phyloP scores from a whole-genome alignment of 768 basidiomycete genomes.

The Cyclocybe aegerita region DNA sequence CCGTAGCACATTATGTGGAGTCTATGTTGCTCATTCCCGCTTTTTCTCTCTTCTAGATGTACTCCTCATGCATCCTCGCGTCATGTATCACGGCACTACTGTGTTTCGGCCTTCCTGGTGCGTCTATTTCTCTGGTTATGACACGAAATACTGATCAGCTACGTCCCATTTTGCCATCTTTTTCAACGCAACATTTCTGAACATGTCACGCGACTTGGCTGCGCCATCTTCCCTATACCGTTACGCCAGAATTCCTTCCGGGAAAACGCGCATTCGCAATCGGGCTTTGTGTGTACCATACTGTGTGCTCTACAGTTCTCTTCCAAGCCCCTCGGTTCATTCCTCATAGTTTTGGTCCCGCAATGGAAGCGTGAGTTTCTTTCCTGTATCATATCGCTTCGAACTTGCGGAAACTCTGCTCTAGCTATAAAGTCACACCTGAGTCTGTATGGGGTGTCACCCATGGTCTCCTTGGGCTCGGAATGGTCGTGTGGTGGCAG shows the following conservation, averaged over 20 bases:
- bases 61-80: constrained; percentile 59
- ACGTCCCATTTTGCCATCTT: too few relatives aligned
- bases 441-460: constrained; percentile 71
- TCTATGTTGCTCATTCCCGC: background rate
- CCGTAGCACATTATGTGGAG: background rate
- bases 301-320: constrained; percentile 67
- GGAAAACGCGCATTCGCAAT: constrained; percentile 85
- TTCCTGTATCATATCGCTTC: background rate
- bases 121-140: constrained; percentile 18
- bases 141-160: background rate
- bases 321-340: constrained; percentile 80
- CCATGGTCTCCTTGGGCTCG: constrained; percentile 71
- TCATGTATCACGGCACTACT: constrained; percentile 63
- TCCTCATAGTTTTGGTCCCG: constrained; percentile 63
- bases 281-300: constrained; percentile 75
- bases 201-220: background rate
- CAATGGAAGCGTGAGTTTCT: constrained; percentile 57
- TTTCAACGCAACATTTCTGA: too few relatives aligned
- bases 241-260: constrained; percentile 70
- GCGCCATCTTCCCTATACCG: background rate
- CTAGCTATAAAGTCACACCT: constrained; percentile 60
- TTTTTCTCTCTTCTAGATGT: constrained; percentile 46
- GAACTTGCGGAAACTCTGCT: background rate
- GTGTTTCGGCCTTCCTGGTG: constrained; percentile 73
- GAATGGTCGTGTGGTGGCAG: constrained; percentile 85